phyloP scores from a whole-genome alignment of 1,284 basidiomycete species.

The Amylostereum areolatum region DNA sequence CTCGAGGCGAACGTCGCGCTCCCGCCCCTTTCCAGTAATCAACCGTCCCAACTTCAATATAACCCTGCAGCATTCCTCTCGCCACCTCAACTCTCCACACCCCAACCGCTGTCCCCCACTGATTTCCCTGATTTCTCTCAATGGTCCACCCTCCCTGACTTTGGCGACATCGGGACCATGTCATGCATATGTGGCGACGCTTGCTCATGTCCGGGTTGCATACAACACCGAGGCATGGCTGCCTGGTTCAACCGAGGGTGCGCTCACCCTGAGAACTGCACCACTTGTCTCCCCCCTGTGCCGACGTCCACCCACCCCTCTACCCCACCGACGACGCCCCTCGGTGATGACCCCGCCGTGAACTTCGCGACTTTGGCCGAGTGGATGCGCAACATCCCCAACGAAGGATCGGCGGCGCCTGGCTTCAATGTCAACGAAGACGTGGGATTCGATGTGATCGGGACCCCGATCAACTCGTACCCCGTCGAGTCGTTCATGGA shows the following conservation, averaged over 20 bases:
- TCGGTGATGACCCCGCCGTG: slow-evolving; percentile 6
- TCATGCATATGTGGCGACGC: slow-evolving; percentile 45
- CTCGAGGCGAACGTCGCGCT: slow-evolving; percentile 3
- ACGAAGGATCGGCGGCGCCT: neutral
- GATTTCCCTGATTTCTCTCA: slow-evolving; percentile 5
- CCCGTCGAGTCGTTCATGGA: neutral
- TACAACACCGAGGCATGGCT: slow-evolving; percentile 36
- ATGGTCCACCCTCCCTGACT: neutral
- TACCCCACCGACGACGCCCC: slow-evolving; percentile 15
- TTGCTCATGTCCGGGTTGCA: slow-evolving; percentile 49
- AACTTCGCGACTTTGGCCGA: slow-evolving; percentile 11
- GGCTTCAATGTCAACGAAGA: slow-evolving; percentile 1
- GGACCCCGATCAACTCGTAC: neutral
- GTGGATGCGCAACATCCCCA: slow-evolving; percentile 11
- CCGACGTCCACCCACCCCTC: slow-evolving; percentile 17
- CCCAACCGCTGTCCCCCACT: neutral
- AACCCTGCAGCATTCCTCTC: neutral
- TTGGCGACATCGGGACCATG: slow-evolving; percentile 20
- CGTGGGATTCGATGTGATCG: neutral
- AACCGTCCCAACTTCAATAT: neutral
- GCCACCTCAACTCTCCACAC: neutral
- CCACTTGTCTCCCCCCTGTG: slow-evolving; percentile 42
- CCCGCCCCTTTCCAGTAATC: slow-evolving; percentile 1
- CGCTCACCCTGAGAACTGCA: slow-evolving; percentile 40
- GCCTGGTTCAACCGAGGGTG: slow-evolving; percentile 30